These are phyloP conservation scores for Tricholoma flavovirens DNA, from an alignment of 768 basidiomycete species.

Conservation along the genomic window DNA sequence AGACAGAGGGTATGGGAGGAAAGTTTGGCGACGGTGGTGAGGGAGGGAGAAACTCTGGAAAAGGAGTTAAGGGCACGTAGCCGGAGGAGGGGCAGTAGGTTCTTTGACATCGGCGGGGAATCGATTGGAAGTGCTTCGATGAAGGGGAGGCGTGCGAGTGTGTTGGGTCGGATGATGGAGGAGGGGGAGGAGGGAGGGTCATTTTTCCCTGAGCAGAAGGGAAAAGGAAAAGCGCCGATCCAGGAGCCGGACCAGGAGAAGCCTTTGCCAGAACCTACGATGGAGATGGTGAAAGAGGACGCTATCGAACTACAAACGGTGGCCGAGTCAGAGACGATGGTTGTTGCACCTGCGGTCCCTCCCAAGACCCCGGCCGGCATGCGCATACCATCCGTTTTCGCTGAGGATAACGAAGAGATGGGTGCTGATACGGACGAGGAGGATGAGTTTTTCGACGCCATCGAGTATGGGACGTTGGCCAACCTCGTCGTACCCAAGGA, in stretches of 20 bases:
- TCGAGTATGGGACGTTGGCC: constrained; percentile 75
- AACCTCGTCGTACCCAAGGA: constrained; percentile 66
- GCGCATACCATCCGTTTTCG: neutral
- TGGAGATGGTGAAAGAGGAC: neutral
- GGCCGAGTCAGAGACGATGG: too few relatives aligned
- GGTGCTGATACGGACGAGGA: constrained; percentile 65
- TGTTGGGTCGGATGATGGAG: constrained; percentile 4
- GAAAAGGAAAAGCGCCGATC: neutral
- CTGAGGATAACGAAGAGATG: constrained; percentile 15
- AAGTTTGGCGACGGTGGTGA: constrained; percentile 79
- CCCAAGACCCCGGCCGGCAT: neutral
- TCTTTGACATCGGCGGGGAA: constrained; percentile 33
- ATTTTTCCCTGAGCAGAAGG: constrained; percentile 1
- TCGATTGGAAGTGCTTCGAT: constrained; percentile 9
- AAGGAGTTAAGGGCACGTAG: constrained; percentile 62
- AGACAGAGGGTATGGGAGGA: constrained; percentile 82
- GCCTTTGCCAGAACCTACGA: neutral
- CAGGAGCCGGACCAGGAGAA: neutral
- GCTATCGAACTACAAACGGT: neutral
- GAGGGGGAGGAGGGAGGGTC: constrained; percentile 6
- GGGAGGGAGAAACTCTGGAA: constrained; percentile 82
- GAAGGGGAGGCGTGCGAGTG: constrained; percentile 15
- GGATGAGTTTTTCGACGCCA: constrained; percentile 98
- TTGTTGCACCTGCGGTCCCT: neutral
- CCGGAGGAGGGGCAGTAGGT: constrained; percentile 52